Evolutionary conservation across 1,284 basidiomycete species (phyloP), one percentile per base, ranked within the genome.

Genomic region (Grifola frondosa): DNA sequence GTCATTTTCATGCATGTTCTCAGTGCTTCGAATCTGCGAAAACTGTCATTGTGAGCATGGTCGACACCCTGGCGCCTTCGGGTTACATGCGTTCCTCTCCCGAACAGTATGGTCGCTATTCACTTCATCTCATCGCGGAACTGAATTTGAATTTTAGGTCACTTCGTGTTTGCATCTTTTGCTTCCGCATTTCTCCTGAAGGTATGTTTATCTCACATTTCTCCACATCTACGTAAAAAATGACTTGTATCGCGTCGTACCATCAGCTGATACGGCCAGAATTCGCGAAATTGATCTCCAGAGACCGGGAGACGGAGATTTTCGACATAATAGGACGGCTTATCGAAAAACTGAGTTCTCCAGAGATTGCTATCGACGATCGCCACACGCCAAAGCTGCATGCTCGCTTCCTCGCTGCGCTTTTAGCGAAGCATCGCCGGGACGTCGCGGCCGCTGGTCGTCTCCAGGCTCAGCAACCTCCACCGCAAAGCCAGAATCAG

Each of bases 141-240:
- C 28, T 28, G 12, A 35, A 28, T 30, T n/a, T 34, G 37, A 16
- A 33, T 30, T 20, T 3, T 39, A 85, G 82, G 83, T 7, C 84
- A 91, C 60, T 92, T 93, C 56, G 75, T 93, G 30, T 91, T 91
- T 57, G 78, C 86, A 2, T 80, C 88, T 1, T 94, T 93, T 59
- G 91, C 91, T 0, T 88, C 87, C 31, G 90, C 87, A 1, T 91
- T 90, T 65, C 67, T 91, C 42, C 75, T 90, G 51, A 90, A 90
- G 75, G 86, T 85, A 32, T n/a, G 65, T 62, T 33, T 6, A 13
- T 32, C 16, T 28, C 3, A n/a, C 20, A 17, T 4, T 21, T 16
- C 5, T 15, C 33, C 17, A 16, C 24, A 8, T 2, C 28, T 16
- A n/a, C n/a, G n/a, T n/a, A n/a, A 15, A 15, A 32, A 25, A 32